Evolutionary conservation across 257 asterid genomes (phyloP), one percentile per base, ranked within the genome.

Genomic region (Plectranthus barbatus): DNA sequence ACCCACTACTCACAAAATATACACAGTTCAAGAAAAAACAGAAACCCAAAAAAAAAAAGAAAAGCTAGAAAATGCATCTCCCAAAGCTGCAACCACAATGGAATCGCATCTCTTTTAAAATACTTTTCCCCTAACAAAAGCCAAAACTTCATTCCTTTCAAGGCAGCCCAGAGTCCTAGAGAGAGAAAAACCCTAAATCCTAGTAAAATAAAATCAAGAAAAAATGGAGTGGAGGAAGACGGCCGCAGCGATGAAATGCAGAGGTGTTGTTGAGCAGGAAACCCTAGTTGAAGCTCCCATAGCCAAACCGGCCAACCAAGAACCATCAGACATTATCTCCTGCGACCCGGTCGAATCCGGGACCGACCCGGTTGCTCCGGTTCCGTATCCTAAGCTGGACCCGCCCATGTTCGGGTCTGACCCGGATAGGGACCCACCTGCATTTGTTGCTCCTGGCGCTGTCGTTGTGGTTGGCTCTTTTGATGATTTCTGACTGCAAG

Each of bases 301-400:
- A 23, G 97, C 97, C 55, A 91, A 56, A 72, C 97, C 97, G 64
- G 95, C 97, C 70, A 87, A 70, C 78, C 84, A 90, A 2, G 97
- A 85, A 17, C 97, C 97, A 61, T 87, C 96, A 5, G 84, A 62
- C 39, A 81, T 34, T 81, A 76, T 56, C 20, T 80, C 76, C 15
- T 76, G 68, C 9, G 95, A 75, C 3, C 81, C 86, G 5, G 95
- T 71, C 7, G 84, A 53, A 15, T 62, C 69, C 19, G 60, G 33
- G 19, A 70, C 76, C 42, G 78, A 37, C 36, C 77, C 84, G n/a
- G 77, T 29, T n/a, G 42, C 65, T 3, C 69, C 75, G 3, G 74
- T 13, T 17, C 74, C 80, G 71, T 77, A 20, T 18, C 76, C 85
- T 8, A 73, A 11, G n/a, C 48, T 66, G 51, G 81, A 64, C 47